These are phyloP conservation scores for Lathyrus tuberosus DNA, from an alignment of 306 rosid genomes.

Conservation along the genomic window DNA sequence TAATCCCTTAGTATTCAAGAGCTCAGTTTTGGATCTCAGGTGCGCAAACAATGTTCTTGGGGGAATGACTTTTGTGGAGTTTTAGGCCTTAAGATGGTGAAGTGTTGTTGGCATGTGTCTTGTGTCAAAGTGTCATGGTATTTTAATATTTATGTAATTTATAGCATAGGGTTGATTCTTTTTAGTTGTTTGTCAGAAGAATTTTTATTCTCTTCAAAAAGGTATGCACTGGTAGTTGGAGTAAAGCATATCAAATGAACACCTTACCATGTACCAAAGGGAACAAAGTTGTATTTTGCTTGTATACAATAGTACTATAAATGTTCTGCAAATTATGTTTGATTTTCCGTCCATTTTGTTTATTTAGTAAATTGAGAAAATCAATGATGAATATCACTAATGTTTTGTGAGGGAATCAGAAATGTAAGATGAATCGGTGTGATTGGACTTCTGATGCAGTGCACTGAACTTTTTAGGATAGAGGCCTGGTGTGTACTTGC, in stretches of 20 bases:
- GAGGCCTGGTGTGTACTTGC: too few species aligned
- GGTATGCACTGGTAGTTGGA: conserved; percentile 30
- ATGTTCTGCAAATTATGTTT: conserved; percentile 22
- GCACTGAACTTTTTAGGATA: too few species aligned
- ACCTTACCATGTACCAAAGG: conserved; percentile 37
- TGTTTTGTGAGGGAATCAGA: too few species aligned
- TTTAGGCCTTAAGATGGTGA: conserved; percentile 46
- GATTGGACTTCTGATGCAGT: too few species aligned
- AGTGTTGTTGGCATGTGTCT: conserved; percentile 51
- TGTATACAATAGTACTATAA: conserved; percentile 32
- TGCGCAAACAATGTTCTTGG: conserved; percentile 83
- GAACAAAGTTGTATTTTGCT: conserved; percentile 36
- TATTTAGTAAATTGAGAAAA: too few species aligned
- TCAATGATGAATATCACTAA: too few species aligned
- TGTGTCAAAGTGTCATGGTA: conserved; percentile 46
- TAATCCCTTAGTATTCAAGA: conserved; percentile 71
- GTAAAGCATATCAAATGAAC: conserved; percentile 31
- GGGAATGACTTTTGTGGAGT: conserved; percentile 72
- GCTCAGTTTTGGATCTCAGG: conserved; percentile 77
- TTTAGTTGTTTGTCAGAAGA: conserved; percentile 39
- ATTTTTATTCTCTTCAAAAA: conserved; percentile 32
- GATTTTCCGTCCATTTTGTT: background rate
- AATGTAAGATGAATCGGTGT: too few species aligned
- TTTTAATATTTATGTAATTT: conserved; percentile 38
- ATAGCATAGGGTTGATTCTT: conserved; percentile 50